Evolutionary conservation across 1,284 basidiomycete species (phyloP), one percentile per base, ranked within the genome.

Genomic region (Agaricales sp.): DNA sequence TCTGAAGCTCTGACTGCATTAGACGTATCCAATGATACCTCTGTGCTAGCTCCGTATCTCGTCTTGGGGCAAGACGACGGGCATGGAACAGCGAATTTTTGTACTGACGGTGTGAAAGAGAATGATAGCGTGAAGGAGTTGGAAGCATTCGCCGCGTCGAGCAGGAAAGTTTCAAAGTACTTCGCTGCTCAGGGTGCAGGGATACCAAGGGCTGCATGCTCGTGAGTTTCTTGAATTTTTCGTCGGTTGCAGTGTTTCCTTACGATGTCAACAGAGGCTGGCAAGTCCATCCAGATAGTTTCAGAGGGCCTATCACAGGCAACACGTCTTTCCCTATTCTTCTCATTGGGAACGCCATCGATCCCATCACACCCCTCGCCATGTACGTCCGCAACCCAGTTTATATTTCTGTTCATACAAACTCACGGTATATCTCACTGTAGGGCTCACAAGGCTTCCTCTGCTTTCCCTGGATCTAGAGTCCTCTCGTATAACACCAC

Each of bases 271-370:
- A 11, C 18, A 41, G 39, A 16, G 39, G 39, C 8, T 41, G 39
- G 39, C 6, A 41, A 20, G 39, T 41, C 8, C 39, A 41, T 20
- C 39, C 39, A 8, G 8, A 8, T 16, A 41, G 18, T 16, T 41
- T 41, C 19, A 4, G 19, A n/a, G 39, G 39, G 8, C 39, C 39
- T 20, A 41, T 41, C 16, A 8, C 20, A 22, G 44, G 21, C 20
- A 21, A 45, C 11, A 45, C 44, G 4, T 22, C 12, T 18, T 45
- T 45, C 44, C 44, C 44, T 8, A 22, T 45, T n/a, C 20, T 45
- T 6, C 13, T 45, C 4, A 24, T 45, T 24, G 44, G 44, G 8
- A 45, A 45, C 23, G 18, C 22, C 4, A 21, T 21, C 4, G 44
- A 45, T 21, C 20, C 44, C 24, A 21, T 45, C 14, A 45, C 44